Base-by-base conservation (phyloP, 2,329 filamentous ascomycete genomes). In the Fusarium brachygibbosum region DNA sequence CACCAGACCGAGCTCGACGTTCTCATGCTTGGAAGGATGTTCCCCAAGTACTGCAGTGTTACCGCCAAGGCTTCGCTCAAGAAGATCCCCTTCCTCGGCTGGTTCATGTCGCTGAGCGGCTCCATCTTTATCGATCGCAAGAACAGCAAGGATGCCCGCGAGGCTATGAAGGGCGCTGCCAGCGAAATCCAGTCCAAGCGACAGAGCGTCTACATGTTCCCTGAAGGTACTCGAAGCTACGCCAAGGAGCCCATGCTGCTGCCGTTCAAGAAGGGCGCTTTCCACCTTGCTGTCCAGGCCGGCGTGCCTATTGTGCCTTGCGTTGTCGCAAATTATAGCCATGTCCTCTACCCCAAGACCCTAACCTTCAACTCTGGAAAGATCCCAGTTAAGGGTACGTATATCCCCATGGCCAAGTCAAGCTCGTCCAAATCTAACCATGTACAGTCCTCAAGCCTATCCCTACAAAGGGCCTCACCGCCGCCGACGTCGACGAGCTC, bases 211-310 rank as follows among this genome's bases (percentile, higher is more conserved):
- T 95, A 90, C 83, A 93, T 95, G 82, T 95, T 95, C 80, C 91
- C 92, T 62, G 96, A 99, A 82, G 96, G 96, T 51, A 99, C 96
- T 2, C 88, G 96, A 71, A 97, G 93, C 78, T 97, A 98, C 82
- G 87, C 92, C 59, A 88, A 91, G 74, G 90, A 94, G 56, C 92
- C 96, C 3, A 88, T 86, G 62, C 82, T 99, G 74, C 84, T 98
- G 56, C 93, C 94, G n/a, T 99, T 98, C 86, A 99, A 99, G 83
- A 99, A 99, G 85, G 96, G 96, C 63, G 96, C 95, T 46, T 99
- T 99, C 81, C 95, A 99, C 79, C 86, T 99, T 34, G 96, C 96
- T 45, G 88, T 99, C 21, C 93, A 98, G 84, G 95, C 95, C 3
- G 92, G 93, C 70, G 96, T 98, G 8, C 94, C 94, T 28, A 93